phyloP scores from a whole-genome alignment of 2,329 filamentous ascomycete genomes.

The Phyllosticta citriasiana region DNA sequence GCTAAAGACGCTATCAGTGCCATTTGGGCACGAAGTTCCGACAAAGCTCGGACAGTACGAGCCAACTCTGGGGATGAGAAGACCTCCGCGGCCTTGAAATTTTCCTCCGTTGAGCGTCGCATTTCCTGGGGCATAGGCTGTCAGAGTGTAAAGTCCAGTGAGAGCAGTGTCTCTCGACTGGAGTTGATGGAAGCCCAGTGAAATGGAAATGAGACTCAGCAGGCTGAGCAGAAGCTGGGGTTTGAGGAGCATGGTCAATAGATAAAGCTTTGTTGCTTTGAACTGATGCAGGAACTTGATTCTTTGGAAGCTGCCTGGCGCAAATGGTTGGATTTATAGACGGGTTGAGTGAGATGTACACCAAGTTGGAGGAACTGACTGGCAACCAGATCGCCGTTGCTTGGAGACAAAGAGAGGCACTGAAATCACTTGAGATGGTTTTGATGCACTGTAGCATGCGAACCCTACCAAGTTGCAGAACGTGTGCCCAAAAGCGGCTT shows the following conservation, averaged over 20 bases:
- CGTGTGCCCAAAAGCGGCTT: background rate
- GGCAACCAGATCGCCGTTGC: background rate
- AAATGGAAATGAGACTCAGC: background rate
- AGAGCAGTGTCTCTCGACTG: background rate
- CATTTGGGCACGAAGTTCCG: constrained; percentile 13
- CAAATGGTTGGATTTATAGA: background rate
- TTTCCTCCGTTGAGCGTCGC: constrained; percentile 14
- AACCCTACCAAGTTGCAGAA: background rate
- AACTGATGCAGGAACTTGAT: background rate
- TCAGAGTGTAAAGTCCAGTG: constrained; percentile 11
- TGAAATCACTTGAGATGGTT: background rate
- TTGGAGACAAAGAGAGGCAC: background rate
- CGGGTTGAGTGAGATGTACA: background rate
- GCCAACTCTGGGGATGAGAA: constrained; percentile 11
- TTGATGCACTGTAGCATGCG: background rate
- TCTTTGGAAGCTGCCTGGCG: background rate
- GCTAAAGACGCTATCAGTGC: constrained; percentile 13
- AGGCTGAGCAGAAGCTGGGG: background rate
- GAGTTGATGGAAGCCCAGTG: background rate
- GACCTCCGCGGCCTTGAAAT: constrained; percentile 11
- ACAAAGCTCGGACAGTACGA: constrained; percentile 13
- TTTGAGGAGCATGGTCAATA: background rate
- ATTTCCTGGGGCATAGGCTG: constrained; percentile 12
- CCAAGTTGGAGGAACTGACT: background rate
- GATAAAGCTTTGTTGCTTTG: background rate